Conservation (phyloP, 2,329 filamentous ascomycete genomes). For the Microcyclosporella mali region DNA sequence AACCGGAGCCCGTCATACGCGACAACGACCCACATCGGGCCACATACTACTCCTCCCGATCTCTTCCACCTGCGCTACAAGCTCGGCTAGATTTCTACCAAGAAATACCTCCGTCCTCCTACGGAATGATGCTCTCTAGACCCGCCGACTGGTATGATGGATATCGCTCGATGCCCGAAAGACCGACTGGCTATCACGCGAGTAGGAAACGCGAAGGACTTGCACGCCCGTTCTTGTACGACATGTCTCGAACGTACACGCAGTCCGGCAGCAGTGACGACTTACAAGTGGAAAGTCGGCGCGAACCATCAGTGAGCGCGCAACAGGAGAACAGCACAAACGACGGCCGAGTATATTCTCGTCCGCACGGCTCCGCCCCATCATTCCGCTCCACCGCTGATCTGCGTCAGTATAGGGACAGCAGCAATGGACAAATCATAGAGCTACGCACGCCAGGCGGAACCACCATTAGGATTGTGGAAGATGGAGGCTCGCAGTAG, state of each 20-base stretch:
- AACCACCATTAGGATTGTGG: no score
- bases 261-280: no score
- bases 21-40: background rate
- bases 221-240: background rate
- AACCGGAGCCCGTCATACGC: slow-evolving; percentile 1
- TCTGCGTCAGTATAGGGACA: no score
- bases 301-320: no score
- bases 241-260: background rate
- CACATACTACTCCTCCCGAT: background rate
- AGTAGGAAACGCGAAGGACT: background rate
- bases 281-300: no score
- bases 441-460: no score
- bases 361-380: no score
- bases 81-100: background rate
- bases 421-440: no score
- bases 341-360: no score
- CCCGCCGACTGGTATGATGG: background rate
- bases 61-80: background rate
- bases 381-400: no score
- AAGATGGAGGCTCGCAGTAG: no score
- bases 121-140: background rate
- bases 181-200: background rate
- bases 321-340: no score
- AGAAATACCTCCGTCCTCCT: background rate
- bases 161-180: background rate